Evolutionary conservation across 73 alveolate genomes (phyloP).

Genomic region (Tetrahymena malaccensis): DNA sequence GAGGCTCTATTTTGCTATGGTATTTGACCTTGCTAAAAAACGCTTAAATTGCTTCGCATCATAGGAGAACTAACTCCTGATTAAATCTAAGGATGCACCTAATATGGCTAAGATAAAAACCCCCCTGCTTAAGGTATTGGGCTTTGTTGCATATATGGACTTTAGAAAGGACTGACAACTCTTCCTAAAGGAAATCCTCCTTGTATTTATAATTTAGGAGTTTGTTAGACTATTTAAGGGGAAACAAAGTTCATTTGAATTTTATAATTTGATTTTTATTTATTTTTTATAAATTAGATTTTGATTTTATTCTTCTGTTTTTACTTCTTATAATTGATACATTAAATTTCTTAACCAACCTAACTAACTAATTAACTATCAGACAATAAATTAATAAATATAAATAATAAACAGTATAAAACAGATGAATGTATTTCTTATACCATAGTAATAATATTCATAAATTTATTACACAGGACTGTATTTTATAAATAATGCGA

Average conservation of each 20-base stretch:
- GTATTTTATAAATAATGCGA: too few relatives aligned
- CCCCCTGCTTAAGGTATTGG: background rate
- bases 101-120: background rate
- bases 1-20: background rate
- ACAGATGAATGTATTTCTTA: background rate
- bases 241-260: background rate
- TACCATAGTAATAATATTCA: too few relatives aligned
- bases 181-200: background rate
- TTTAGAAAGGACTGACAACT: background rate
- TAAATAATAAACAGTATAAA: too few relatives aligned
- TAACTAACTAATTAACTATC: background rate
- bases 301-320: background rate
- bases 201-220: background rate
- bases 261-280: background rate
- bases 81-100: background rate
- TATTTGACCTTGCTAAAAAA: background rate
- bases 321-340: background rate
- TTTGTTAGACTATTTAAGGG: background rate
- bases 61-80: background rate
- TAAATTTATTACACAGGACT: too few relatives aligned
- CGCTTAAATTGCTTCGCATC: background rate
- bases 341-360: background rate
- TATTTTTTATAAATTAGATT: background rate
- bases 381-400: background rate
- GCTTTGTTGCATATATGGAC: background rate